These are phyloP conservation scores for Trichoderma arundinaceum DNA, from an alignment of 2,329 filamentous ascomycete species.

Conservation along the genomic window DNA sequence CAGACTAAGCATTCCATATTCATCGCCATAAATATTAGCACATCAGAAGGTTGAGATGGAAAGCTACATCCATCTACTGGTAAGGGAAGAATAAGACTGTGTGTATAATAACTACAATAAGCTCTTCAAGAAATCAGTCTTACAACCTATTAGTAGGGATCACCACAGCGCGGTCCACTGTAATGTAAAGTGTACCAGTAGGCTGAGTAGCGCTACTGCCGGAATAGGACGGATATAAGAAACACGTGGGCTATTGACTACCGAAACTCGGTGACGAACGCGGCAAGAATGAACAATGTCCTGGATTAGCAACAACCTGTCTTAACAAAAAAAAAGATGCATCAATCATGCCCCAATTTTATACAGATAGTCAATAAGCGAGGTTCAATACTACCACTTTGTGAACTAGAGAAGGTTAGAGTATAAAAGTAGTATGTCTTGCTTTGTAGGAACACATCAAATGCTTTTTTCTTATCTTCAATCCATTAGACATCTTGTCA, in stretches of 20 bases:
- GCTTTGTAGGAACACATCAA: neutral
- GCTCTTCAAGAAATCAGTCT: no score
- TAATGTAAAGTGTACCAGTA: no score
- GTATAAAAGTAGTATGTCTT: neutral
- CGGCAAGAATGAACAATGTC: neutral
- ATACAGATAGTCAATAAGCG: no score
- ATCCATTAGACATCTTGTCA: neutral
- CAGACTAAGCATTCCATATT: neutral
- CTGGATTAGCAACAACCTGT: neutral
- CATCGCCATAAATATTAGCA: neutral
- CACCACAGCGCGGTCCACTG: no score
- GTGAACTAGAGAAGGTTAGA: no score
- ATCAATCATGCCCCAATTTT: neutral
- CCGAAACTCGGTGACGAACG: constrained; percentile 14
- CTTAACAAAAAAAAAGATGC: neutral
- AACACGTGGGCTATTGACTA: constrained; percentile 5
- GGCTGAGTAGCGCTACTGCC: neutral
- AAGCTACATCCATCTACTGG: no score
- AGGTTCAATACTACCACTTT: no score
- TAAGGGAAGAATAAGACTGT: no score
- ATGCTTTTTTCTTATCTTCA: neutral
- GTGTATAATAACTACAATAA: no score
- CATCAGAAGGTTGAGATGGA: neutral
- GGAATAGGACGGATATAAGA: neutral
- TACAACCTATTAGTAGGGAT: no score